Evolutionary conservation across 306 rosid species (phyloP), one percentile per base, ranked within the genome.

Genomic region (Malus sieversii): DNA sequence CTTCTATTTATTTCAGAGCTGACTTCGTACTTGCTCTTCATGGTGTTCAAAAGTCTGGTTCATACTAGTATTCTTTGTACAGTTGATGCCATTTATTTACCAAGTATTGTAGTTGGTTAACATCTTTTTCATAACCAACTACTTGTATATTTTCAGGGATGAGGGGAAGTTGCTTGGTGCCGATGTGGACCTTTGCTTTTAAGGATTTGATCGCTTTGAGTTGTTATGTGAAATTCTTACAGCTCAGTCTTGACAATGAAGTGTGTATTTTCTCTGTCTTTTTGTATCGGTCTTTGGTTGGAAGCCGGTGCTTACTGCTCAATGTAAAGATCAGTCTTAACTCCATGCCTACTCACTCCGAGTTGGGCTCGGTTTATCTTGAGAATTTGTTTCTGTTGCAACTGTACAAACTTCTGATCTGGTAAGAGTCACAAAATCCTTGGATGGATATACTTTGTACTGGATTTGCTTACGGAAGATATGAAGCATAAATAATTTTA

Each of bases 131-230:
- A 2, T 35, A 22, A 15, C 42, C 13, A 25, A 33, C 16, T 52
- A 4, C 20, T 53, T 55, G 8, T 42, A 25, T n/a, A 18, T 55
- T 51, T 68, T 72, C 82, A 82, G 82, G 76, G 82, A 40, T 73
- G 76, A 80, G 46, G 66, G 18, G 68, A 70, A 77, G 55, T 57
- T 8, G 32, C 55, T 23, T 70, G 77, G 29, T 52, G 77, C 62
- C 10, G 52, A 71, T 70, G 35, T 1, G 8, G 35, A 20, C 38
- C 55, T 48, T 33, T 58, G 40, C 55, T 23, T 48, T 14, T 48
- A 42, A 19, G 30, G 51, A 67, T 23, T 66, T 45, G 23, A 33
- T 70, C 38, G 68, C 33, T 67, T 68, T 35, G 72, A 42, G 76
- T 51, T 68, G 22, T 35, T 19, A 44, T 52, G 57, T 58, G 5